Conservation (phyloP, 2,329 filamentous ascomycete genomes). For the Aspergillus brasiliensis region DNA sequence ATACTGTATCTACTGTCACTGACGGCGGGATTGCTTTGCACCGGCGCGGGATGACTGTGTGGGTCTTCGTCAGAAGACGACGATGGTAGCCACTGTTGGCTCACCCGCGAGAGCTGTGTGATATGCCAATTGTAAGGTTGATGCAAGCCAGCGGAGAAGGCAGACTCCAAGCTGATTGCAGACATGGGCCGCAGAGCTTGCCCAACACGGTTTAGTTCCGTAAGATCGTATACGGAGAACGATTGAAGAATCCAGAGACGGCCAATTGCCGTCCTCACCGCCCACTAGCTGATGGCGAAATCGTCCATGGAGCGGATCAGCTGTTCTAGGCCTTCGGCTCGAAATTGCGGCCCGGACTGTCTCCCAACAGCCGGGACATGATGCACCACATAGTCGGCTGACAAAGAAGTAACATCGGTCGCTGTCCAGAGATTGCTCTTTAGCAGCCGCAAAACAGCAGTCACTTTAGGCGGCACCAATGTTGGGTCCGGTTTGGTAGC, state of each 20-base stretch:
- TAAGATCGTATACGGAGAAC: not conserved
- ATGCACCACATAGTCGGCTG: constrained; percentile 27
- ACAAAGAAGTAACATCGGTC: constrained; percentile 20
- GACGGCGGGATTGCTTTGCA: not conserved
- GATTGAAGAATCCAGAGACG: not conserved
- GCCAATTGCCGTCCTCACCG: not conserved
- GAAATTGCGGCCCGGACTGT: not conserved
- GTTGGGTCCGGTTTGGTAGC: constrained; percentile 13
- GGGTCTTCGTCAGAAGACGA: not conserved
- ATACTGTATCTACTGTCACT: not conserved
- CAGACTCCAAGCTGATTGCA: too few species aligned
- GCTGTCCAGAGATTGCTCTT: constrained; percentile 21
- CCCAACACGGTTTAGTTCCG: not conserved
- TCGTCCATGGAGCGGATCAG: constrained; percentile 14
- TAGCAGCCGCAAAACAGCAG: constrained; percentile 20
- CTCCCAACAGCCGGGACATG: constrained; percentile 8
- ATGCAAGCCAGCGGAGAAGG: not conserved
- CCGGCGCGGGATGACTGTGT: not conserved
- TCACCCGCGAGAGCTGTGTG: not conserved
- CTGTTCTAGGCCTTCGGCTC: constrained; percentile 12
- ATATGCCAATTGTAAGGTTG: not conserved
- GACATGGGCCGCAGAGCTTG: not conserved
- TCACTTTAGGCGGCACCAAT: constrained; percentile 19
- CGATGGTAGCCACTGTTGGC: not conserved
- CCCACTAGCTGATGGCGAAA: constrained; percentile 3